phyloP scores from a whole-genome alignment of 2,329 filamentous ascomycete species.

The Colletotrichum eremochloae region DNA sequence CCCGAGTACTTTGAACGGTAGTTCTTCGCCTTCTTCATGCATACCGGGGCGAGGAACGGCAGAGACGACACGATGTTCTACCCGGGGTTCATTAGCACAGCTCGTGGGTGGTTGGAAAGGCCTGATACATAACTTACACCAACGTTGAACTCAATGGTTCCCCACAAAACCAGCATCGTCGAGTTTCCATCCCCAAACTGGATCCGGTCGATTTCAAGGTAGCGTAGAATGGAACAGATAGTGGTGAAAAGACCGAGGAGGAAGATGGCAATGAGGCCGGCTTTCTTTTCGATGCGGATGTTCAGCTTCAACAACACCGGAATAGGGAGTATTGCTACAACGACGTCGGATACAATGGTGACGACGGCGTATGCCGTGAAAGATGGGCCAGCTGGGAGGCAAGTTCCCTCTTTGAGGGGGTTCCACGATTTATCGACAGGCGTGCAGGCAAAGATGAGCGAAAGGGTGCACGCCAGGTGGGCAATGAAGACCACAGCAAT shows the following conservation, averaged over 20 bases:
- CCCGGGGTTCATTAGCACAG: background rate
- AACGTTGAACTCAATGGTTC: conserved; percentile 69
- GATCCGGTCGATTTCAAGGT: conserved; percentile 64
- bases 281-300: conserved; percentile 61
- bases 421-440: conserved; percentile 65
- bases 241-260: conserved; percentile 68
- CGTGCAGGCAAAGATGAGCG: conserved; percentile 63
- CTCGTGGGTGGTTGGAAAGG: background rate
- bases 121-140: conserved; percentile 56
- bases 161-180: conserved; percentile 69
- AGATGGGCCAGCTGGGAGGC: conserved; percentile 60
- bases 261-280: conserved; percentile 65
- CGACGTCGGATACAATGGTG: conserved; percentile 64
- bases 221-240: conserved; percentile 65
- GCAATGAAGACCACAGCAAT: conserved; percentile 59
- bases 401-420: conserved; percentile 54
- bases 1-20: conserved; percentile 56
- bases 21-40: conserved; percentile 57
- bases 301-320: conserved; percentile 64
- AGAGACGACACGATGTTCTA: conserved; percentile 63
- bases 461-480: conserved; percentile 63
- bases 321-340: conserved; percentile 64
- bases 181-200: conserved; percentile 66
- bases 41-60: conserved; percentile 60
- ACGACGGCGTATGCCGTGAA: conserved; percentile 66